Conservation (phyloP, 345 rosid genomes). For the Bretschneidera sinensis region DNA sequence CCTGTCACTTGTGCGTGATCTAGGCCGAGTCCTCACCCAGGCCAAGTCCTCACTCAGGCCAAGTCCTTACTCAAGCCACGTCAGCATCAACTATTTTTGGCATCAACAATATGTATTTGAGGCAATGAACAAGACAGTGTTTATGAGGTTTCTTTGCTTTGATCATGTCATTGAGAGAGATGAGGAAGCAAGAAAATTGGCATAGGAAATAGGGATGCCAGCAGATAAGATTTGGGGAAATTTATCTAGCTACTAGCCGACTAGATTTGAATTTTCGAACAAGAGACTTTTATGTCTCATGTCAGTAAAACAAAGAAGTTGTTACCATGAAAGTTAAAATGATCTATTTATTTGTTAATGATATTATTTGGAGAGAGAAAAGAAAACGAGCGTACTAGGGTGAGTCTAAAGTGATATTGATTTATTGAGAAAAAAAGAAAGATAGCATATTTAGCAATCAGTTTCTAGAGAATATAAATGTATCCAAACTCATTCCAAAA, state of each 20-base stretch:
- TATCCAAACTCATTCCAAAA: too few relatives aligned
- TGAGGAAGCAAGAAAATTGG: constrained; percentile 43
- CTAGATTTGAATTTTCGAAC: constrained; percentile 37
- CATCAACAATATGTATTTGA: constrained; percentile 50
- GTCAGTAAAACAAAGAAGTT: constrained; percentile 43
- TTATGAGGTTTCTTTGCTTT: constrained; percentile 63
- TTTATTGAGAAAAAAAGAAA: too few relatives aligned
- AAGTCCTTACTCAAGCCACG: too few relatives aligned
- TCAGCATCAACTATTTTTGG: too few relatives aligned
- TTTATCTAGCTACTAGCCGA: neutral
- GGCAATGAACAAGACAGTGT: constrained; percentile 50
- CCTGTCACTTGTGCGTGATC: too few relatives aligned
- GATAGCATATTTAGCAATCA: too few relatives aligned
- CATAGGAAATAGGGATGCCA: constrained; percentile 47
- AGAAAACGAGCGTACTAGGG: too few relatives aligned
- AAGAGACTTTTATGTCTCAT: constrained; percentile 46
- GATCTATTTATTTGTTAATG: neutral
- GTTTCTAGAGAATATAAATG: too few relatives aligned
- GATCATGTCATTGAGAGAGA: constrained; percentile 47
- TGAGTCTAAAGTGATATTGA: too few relatives aligned
- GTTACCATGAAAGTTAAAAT: constrained; percentile 22
- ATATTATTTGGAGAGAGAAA: too few relatives aligned
- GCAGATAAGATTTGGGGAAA: constrained; percentile 41
- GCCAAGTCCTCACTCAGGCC: too few relatives aligned
- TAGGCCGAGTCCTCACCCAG: too few relatives aligned